Evolutionary conservation across 208 protist genomes (phyloP).

Genomic region (Leishmania guyanensis): DNA sequence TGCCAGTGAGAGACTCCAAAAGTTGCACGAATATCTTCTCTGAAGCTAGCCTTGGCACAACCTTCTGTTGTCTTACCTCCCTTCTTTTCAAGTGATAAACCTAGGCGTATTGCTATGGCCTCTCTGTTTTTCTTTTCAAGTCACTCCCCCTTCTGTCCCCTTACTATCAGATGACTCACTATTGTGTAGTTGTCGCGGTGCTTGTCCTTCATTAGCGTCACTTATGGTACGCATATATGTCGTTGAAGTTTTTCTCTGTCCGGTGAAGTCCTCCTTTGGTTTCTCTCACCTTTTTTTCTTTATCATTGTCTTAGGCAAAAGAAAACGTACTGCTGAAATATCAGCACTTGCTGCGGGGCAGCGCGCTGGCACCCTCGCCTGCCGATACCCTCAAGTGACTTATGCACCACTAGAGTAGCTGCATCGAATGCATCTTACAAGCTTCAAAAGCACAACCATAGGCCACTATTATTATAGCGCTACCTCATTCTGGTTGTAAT

Average conservation of each 20-base stretch:
- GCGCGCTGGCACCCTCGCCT: too few species aligned
- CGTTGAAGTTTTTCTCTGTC: background rate
- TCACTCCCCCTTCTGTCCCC: background rate
- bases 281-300: background rate
- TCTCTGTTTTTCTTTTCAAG: background rate
- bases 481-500: background rate
- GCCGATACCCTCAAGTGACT: too few species aligned
- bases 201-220: background rate
- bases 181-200: background rate
- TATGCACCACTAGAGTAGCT: too few species aligned
- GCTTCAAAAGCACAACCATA: background rate
- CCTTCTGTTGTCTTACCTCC: background rate
- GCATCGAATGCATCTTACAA: background rate
- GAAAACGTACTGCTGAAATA: background rate
- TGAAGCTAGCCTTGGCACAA: background rate
- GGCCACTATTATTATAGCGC: too few species aligned
- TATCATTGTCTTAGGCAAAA: background rate
- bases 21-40: conserved; percentile 47
- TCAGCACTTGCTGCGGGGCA: too few species aligned
- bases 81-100: background rate
- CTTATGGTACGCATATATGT: background rate
- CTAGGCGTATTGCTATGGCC: background rate
- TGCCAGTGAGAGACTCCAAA: conserved; percentile 54
- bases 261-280: background rate
- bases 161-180: background rate